Base-by-base conservation (phyloP, 2,329 filamentous ascomycete genomes). In the Phaeosphaeriaceae sp. region DNA sequence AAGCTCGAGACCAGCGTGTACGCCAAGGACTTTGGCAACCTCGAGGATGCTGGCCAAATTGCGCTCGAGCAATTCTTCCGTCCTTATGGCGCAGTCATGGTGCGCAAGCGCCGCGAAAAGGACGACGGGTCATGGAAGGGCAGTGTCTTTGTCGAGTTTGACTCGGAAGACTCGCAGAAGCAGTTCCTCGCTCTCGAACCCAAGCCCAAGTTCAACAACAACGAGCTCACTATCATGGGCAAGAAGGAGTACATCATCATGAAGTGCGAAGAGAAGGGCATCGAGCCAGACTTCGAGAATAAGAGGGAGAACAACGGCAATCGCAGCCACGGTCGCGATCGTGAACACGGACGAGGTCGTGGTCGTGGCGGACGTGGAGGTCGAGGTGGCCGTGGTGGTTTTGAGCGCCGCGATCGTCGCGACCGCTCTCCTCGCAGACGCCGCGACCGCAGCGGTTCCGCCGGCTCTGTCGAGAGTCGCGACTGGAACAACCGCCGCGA, bases 91-190 rank as follows among this genome's bases (percentile, higher is more conserved):
- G 85, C 90, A 31, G 86, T 92, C 69, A 87, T 89, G 48, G 89
- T 99, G 61, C 93, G 94, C 73, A 90, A 99, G 62, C 92, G 96
- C 67, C 92, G 95, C 49, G 82, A 89, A 60, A 31, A 25, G n/a
- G 80, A 86, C 49, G 57, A 67, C 9, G 88, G 88, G 71, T 81
- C 85, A 52, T 99, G 98, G 88, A 99, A 99, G 85, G 93, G 94
- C 68, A 97, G 92, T 67, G 92, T 97, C 57, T 98, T 97, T 75
- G 92, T 97, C 65, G 94, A 97, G 79, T 99, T 98, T 78, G 85
- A 87, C 61, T 86, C 87, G 50, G 89, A 93, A 72, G 91, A 96
- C 67, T 85, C 87, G 21, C 89, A 91, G 70, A 85, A 93, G 76
- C 88, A 88, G 58, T 99, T 99, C 80, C 81, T 97, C 60, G 87